Conservation (phyloP, 345 rosid genomes). For the Clausena lansium region DNA sequence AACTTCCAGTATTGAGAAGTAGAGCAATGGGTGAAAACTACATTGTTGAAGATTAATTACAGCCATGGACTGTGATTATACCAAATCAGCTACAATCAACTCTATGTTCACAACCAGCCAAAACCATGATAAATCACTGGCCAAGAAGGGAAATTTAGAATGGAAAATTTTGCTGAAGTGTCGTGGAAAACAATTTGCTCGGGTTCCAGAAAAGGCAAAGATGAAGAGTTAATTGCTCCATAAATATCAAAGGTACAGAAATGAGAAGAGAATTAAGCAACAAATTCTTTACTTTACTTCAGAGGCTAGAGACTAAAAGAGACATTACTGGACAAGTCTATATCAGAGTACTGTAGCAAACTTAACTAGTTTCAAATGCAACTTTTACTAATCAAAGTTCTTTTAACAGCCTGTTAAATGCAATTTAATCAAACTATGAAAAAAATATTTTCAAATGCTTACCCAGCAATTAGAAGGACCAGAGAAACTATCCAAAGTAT, state of each 20-base stretch:
- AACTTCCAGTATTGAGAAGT: neutral
- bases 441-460: conserved; percentile 25
- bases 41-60: neutral
- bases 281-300: neutral
- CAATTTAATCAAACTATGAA: neutral
- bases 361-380: neutral
- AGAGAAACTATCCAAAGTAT: conserved; percentile 76
- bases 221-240: neutral
- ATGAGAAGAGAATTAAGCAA: neutral
- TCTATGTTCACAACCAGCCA: neutral
- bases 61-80: neutral
- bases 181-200: neutral
- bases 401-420: neutral
- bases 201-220: neutral
- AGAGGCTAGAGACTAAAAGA: neutral
- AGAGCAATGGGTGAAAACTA: neutral
- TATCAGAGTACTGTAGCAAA: neutral
- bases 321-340: neutral
- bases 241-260: neutral
- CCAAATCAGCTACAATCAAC: neutral
- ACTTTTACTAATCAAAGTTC: conserved; percentile 1
- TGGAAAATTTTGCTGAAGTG: neutral
- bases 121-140: neutral
- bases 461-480: conserved; percentile 65
- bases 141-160: neutral